phyloP scores from a whole-genome alignment of 177 flowering plant genomes.

The Vitis hybrid region DNA sequence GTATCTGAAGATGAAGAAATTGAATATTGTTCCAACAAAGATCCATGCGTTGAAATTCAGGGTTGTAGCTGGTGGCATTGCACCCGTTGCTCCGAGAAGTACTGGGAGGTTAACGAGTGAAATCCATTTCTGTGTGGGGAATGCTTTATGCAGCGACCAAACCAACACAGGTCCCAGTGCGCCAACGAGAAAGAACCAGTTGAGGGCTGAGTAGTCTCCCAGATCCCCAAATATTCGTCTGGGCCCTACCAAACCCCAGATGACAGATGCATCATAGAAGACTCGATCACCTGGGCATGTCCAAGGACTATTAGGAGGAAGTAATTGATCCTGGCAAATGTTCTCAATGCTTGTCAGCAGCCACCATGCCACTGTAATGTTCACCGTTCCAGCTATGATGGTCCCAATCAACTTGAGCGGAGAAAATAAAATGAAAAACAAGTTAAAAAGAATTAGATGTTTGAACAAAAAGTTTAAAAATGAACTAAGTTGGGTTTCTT shows the following conservation, averaged over 20 bases:
- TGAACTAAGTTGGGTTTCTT: too few species aligned
- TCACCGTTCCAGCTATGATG: slow-evolving; percentile 28
- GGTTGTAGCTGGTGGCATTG: slow-evolving; percentile 40
- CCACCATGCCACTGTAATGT: slow-evolving; percentile 32
- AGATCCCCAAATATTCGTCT: slow-evolving; percentile 25
- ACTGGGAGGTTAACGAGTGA: slow-evolving; percentile 35
- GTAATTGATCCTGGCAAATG: slow-evolving; percentile 29
- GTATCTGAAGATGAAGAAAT: slow-evolving; percentile 30
- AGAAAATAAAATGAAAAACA: background rate
- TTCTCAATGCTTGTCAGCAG: slow-evolving; percentile 25
- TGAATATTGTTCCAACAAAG: slow-evolving; percentile 33
- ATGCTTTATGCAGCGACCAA: slow-evolving; percentile 29
- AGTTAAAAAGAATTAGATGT: background rate
- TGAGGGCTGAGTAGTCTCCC: slow-evolving; percentile 32
- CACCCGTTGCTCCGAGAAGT: slow-evolving; percentile 29
- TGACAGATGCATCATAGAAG: slow-evolving; percentile 36
- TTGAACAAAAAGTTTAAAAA: background rate
- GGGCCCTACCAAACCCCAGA: slow-evolving; percentile 42
- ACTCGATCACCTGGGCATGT: slow-evolving; percentile 36
- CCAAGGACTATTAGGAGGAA: slow-evolving; percentile 37
- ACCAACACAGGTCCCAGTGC: slow-evolving; percentile 25
- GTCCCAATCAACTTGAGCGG: slow-evolving; percentile 29
- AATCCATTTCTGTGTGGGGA: slow-evolving; percentile 34
- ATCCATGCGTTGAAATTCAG: slow-evolving; percentile 38
- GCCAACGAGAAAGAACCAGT: slow-evolving; percentile 40